Conservation (phyloP, 768 basidiomycete species). For the Cystoderma amianthinum region DNA sequence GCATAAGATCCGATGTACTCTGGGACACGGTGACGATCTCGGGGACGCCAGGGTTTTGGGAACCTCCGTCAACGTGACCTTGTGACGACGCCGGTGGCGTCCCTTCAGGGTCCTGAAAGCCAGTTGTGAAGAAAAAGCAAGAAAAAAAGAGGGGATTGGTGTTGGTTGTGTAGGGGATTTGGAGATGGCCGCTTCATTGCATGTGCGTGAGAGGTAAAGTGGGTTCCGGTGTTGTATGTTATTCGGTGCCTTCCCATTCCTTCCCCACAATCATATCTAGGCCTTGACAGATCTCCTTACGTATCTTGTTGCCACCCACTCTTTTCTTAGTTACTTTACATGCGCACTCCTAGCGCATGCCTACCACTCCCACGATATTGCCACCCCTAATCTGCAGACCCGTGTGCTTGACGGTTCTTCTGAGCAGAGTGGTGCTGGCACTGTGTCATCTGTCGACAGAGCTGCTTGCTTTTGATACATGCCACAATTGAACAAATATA, state of each 20-base stretch:
- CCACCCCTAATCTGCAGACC: slow-evolving; percentile 25
- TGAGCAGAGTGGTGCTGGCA: too few species aligned
- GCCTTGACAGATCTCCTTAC: slow-evolving; percentile 41
- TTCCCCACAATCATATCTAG: slow-evolving; percentile 38
- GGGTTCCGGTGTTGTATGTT: background rate
- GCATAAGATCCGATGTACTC: background rate
- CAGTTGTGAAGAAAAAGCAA: background rate
- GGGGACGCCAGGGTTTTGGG: background rate
- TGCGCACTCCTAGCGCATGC: slow-evolving; percentile 40
- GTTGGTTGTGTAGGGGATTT: background rate
- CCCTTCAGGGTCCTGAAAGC: background rate
- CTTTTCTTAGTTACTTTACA: slow-evolving; percentile 35
- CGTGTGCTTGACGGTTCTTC: slow-evolving; percentile 6
- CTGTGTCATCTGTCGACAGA: slow-evolving; percentile 5
- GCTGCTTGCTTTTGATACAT: background rate
- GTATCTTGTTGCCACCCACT: slow-evolving; percentile 46
- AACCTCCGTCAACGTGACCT: background rate
- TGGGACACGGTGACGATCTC: background rate
- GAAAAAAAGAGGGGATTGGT: background rate
- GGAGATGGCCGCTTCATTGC: background rate
- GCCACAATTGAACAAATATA: background rate
- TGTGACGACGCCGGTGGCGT: background rate
- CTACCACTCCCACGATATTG: slow-evolving; percentile 40
- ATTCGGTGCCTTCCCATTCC: too few species aligned
- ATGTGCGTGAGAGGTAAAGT: background rate